Evolutionary conservation across 1,284 basidiomycete species (phyloP), one percentile per base, ranked within the genome.

Genomic region (Rhodotorula sp.): DNA sequence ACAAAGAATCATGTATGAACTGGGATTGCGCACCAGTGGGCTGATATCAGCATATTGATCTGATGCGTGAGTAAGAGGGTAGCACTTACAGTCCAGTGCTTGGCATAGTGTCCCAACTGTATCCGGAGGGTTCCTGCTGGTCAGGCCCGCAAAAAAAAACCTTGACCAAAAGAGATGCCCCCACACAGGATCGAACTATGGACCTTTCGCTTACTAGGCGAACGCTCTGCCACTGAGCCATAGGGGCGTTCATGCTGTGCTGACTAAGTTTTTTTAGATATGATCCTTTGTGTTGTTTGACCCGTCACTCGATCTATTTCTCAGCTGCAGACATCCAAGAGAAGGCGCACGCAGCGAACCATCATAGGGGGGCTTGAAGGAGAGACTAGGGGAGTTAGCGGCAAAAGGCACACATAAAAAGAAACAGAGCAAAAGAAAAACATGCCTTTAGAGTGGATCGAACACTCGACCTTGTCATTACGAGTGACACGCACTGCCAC

Each of bases 181-280:
- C 52, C 52, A 64, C 52, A 56, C 52, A 56, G 62, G 62, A 64
- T 64, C 54, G 62, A 64, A 56, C 62, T 47, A 55, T 56, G 43
- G 62, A 56, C 52, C 60, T 61, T 61, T 61, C 60, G 60, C 60
- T 61, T 61, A 61, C 60, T 49, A 61, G 60, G 47, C 47, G 47
- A 50, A 50, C 61, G 61, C 61, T 52, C 61, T 62, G 49, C 61
- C 61, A 62, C 61, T 62, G 61, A 52, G 61, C 61, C 50, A 62
- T 62, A 50, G 49, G 61, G 61, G 61, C 61, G 3, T 5, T 28
- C 6, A 23, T 48, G 34, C 4, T 21, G 34, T 7, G 2, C 12
- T 34, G 34, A 16, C 6, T n/a, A 10, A 26, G n/a, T 23, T 45
- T 3, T 43, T 26, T 10, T n/a, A 58, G 2, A 43, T 5, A 47